A percentile compares a stretch with the other conserved stretches of the same genome.
Conservation (phyloP, 345 rosid genomes). For the Cardamine resedifolia region DNA sequence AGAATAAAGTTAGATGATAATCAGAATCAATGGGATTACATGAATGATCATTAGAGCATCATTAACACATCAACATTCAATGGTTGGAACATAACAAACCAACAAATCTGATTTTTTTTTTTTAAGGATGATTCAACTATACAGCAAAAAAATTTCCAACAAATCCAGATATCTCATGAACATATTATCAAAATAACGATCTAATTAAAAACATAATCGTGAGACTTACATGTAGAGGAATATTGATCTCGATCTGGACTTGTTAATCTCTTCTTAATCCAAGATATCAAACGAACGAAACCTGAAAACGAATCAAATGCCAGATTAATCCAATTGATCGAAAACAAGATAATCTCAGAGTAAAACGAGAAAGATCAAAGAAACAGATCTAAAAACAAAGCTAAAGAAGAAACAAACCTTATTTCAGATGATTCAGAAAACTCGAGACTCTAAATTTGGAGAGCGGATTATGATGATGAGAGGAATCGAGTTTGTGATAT, state of each 20-base stretch:
- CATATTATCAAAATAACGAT: not conserved
- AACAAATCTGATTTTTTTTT: too few species aligned
- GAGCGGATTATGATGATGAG: conserved; percentile 8
- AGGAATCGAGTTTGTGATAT: conserved; percentile 10
- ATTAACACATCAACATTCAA: too few species aligned
- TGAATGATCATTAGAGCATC: not conserved
- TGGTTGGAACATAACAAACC: not conserved
- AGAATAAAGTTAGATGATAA: not conserved
- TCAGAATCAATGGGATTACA: not conserved
- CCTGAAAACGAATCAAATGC: conserved; percentile 30
- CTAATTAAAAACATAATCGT: not conserved
- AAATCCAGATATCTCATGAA: not conserved
- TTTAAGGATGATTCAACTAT: not conserved
- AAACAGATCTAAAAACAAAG: conserved; percentile 4
- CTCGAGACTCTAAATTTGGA: not conserved
- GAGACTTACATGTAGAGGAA: conserved; percentile 24
- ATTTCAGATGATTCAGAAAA: not conserved
- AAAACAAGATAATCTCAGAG: not conserved
- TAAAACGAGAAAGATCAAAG: not conserved
- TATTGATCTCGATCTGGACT: conserved; percentile 14
- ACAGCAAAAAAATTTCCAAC: not conserved
- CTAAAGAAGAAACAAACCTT: conserved; percentile 28
- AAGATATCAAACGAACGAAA: conserved; percentile 3
- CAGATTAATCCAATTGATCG: conserved; percentile 6
- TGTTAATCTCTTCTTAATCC: not conserved